Evolutionary conservation across 83 land plant species (phyloP).

Genomic region (Picea engelmannii): DNA sequence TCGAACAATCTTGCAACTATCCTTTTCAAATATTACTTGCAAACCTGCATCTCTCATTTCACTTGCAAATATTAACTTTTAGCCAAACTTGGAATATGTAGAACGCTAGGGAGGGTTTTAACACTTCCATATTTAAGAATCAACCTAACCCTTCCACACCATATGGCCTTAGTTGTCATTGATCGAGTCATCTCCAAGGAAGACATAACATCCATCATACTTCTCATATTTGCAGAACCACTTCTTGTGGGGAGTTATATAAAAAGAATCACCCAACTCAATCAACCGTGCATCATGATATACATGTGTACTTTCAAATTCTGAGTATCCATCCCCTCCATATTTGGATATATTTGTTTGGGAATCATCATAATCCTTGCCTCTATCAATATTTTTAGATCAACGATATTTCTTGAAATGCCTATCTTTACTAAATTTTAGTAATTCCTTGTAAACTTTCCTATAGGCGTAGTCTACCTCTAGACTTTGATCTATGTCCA

Average conservation of each 20-base stretch:
- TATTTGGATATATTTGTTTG: too few species aligned
- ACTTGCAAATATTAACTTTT: neutral
- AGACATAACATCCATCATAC: neutral
- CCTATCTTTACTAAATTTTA: too few species aligned
- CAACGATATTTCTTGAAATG: too few species aligned
- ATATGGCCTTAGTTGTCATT: neutral
- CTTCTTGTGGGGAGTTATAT: neutral
- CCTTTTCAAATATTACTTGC: neutral
- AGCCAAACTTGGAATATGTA: neutral
- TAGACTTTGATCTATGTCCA: too few species aligned
- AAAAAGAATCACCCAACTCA: neutral
- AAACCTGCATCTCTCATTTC: neutral
- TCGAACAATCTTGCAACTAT: neutral
- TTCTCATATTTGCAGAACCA: neutral
- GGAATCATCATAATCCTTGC: too few species aligned
- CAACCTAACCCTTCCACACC: neutral
- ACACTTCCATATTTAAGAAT: neutral
- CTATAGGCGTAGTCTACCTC: too few species aligned
- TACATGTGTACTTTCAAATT: too few species aligned
- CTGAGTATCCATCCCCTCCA: too few species aligned
- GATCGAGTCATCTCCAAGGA: neutral
- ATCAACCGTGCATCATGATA: too few species aligned
- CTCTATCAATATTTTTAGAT: too few species aligned
- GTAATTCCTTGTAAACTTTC: too few species aligned
- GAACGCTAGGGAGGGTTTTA: neutral